Conservation (phyloP, 2,329 filamentous ascomycete species). For the Penicillium sp. region DNA sequence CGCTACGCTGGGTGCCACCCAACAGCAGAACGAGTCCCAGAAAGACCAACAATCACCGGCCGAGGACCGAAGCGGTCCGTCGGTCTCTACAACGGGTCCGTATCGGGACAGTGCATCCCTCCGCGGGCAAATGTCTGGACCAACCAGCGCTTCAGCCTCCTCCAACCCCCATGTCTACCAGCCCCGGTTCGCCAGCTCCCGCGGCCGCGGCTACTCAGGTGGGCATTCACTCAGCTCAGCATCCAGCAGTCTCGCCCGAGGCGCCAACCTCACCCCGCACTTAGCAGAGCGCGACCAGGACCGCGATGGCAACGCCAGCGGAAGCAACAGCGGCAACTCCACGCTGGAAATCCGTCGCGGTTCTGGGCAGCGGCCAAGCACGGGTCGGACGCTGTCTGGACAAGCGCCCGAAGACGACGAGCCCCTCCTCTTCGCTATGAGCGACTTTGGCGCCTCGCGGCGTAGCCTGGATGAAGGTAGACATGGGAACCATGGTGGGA, state of each 20-base stretch:
- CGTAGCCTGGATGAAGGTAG: conserved; percentile 37
- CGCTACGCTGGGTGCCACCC: conserved; percentile 25
- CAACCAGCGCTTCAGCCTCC: conserved; percentile 23
- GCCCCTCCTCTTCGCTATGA: conserved; percentile 41
- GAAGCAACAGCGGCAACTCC: conserved; percentile 34
- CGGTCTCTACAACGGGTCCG: conserved; percentile 10
- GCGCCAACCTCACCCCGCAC: conserved; percentile 26
- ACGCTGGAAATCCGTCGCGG: conserved; percentile 31
- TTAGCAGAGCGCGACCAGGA: conserved; percentile 31
- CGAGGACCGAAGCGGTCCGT: conserved; percentile 18
- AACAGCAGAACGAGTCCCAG: conserved; percentile 28
- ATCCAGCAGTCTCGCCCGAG: conserved; percentile 35
- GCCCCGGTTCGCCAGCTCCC: conserved; percentile 31
- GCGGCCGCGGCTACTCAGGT: conserved; percentile 32
- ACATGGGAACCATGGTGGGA: conserved; percentile 25
- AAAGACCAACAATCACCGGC: conserved; percentile 13
- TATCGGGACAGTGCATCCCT: conserved; percentile 17
- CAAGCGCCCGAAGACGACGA: conserved; percentile 37
- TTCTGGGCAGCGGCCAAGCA: conserved; percentile 28
- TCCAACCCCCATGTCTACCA: conserved; percentile 31
- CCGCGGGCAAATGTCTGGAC: conserved; percentile 20
- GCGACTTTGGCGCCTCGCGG: conserved; percentile 37
- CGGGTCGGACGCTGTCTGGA: conserved; percentile 25
- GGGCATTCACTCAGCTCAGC: conserved; percentile 34
- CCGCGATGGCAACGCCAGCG: conserved; percentile 33